Percentiles rank a stretch among this genome's conserved stretches.
Conservation (phyloP, 2,329 filamentous ascomycete species). For the Claviceps pusilla region DNA sequence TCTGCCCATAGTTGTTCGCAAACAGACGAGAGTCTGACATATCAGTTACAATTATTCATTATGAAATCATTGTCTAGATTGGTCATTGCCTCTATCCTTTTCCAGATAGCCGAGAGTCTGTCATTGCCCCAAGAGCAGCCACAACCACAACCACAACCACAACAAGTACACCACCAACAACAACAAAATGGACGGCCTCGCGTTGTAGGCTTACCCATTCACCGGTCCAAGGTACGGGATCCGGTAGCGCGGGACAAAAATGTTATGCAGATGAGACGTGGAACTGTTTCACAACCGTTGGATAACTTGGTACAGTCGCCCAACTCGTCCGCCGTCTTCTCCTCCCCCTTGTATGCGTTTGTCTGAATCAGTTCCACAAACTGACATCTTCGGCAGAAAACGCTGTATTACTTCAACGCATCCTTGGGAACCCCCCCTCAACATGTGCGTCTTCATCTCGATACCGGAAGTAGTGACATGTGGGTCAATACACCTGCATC, state of each 20-base stretch:
- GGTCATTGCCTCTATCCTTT: slow-evolving; percentile 4
- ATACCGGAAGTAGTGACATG: slow-evolving; percentile 55
- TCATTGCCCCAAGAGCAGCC: slow-evolving; percentile 9
- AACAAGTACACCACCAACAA: not conserved
- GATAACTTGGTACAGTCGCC: slow-evolving; percentile 37
- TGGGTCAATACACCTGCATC: slow-evolving; percentile 57
- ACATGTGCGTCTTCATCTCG: slow-evolving; percentile 41
- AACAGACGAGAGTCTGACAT: not conserved
- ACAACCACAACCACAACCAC: not conserved
- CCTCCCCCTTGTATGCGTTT: too few species aligned
- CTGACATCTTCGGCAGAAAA: slow-evolving; percentile 24
- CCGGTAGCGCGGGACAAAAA: slow-evolving; percentile 28
- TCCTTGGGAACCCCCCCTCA: slow-evolving; percentile 48
- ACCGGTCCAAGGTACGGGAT: slow-evolving; percentile 22
- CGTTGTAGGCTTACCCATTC: slow-evolving; percentile 31
- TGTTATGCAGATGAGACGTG: slow-evolving; percentile 22
- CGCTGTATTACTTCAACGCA: slow-evolving; percentile 49
- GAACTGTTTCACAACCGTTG: slow-evolving; percentile 28
- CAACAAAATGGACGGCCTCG: slow-evolving; percentile 21
- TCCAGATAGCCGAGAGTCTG: slow-evolving; percentile 9
- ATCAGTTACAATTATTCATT: slow-evolving; percentile 3
- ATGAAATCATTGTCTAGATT: slow-evolving; percentile 24
- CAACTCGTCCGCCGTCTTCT: too few species aligned
- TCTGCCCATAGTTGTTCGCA: too few species aligned
- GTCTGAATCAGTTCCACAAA: too few species aligned